These are phyloP conservation scores for Colletotrichum sp. DNA, from an alignment of 2,329 filamentous ascomycete genomes.

Conservation along the genomic window DNA sequence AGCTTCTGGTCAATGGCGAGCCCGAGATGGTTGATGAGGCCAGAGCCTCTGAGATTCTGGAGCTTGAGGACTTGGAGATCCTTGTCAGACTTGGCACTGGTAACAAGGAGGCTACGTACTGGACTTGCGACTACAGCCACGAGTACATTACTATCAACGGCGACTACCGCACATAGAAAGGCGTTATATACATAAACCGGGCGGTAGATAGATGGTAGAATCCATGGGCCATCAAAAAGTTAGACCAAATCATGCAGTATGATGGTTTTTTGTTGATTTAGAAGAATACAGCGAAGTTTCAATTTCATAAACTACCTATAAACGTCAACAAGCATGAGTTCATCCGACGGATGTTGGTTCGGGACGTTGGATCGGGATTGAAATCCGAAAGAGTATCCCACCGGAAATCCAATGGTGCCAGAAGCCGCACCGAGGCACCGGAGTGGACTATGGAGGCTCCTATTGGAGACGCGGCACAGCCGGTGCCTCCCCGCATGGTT, in stretches of 20 bases:
- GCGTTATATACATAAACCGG: not conserved
- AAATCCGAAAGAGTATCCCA: not conserved
- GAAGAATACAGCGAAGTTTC: not conserved
- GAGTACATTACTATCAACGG: constrained; percentile 77
- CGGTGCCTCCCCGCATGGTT: not conserved
- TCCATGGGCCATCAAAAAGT: not conserved
- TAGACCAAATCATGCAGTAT: not conserved
- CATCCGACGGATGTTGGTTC: not conserved
- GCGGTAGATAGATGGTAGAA: not conserved
- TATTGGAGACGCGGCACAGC: constrained; percentile 3
- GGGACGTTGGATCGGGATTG: not conserved
- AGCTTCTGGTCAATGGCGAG: constrained; percentile 79
- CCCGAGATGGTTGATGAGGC: constrained; percentile 80
- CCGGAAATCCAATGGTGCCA: not conserved
- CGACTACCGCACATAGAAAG: constrained; percentile 62
- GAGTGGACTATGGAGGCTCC: not conserved
- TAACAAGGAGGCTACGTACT: constrained; percentile 73
- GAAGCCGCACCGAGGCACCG: constrained; percentile 16
- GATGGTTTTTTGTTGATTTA: not conserved
- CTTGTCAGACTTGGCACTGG: constrained; percentile 75
- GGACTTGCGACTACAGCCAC: constrained; percentile 88
- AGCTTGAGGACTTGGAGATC: constrained; percentile 81
- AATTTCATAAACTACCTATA: not conserved
- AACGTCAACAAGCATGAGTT: not conserved
- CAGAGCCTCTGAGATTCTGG: constrained; percentile 78